Base-by-base conservation (phyloP, 1,284 basidiomycete species). In the Ustilago trichophora region DNA sequence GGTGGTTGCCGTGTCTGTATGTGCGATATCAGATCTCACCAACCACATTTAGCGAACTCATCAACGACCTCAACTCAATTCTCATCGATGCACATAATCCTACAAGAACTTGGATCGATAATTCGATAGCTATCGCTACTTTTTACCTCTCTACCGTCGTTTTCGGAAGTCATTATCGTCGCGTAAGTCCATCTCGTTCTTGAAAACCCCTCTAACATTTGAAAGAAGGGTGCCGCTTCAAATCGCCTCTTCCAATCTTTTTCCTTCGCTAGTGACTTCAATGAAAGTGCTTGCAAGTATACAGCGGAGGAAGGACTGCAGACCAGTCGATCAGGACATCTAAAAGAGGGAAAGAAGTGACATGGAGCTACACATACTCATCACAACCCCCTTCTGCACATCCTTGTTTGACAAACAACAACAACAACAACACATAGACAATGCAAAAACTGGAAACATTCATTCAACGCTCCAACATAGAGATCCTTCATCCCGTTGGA, bases 401-500 rank as follows among this genome's bases (percentile, higher is more conserved):
- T n/a, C n/a, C n/a, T n/a, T n/a, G n/a, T n/a, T n/a, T n/a, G n/a
- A n/a, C n/a, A n/a, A n/a, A n/a, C n/a, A n/a, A n/a, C n/a, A n/a
- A n/a, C n/a, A n/a, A n/a, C n/a, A n/a, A n/a, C n/a, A n/a, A 29
- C 13, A 29, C 13, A 29, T 72, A 93, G 92, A 88, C 91, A 80
- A 91, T 94, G 90, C 79, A 80, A n/a, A 85, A 87, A 51, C 82
- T 94, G 32, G 83, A 85, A 44, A 69, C 80, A 16, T 83, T 87
- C 33, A 85, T 94, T 43, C 85, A 87, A 29, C 84, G 86, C 43
- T 82, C 88, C 46, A 94, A 94, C 78, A 80, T 78, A 24, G 84
- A 85, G 40, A 63, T 90, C 16, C 92, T 88, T 82, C 91, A 93
- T 77, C 89, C 90, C 1, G 88, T 85, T 4, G 92, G 92, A 3